Conservation (phyloP, 2,329 filamentous ascomycete species). For the Albifimbria verrucaria region DNA sequence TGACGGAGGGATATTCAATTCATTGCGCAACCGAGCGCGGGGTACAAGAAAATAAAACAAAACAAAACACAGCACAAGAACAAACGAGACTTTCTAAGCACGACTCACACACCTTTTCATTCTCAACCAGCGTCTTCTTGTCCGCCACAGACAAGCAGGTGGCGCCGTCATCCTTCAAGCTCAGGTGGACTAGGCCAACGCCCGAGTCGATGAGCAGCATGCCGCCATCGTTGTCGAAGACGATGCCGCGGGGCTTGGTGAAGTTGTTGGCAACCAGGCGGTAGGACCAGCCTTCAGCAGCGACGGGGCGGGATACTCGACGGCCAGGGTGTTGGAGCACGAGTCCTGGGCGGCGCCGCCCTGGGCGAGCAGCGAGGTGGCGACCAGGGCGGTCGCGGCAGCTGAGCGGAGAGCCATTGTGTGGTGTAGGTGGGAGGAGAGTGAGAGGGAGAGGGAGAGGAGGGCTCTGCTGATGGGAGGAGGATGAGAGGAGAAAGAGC, state of each 20-base stretch:
- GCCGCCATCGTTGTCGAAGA: conserved; percentile 42
- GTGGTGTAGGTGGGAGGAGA: not conserved
- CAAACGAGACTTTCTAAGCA: not conserved
- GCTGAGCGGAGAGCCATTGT: conserved; percentile 4
- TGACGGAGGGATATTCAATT: too few species aligned
- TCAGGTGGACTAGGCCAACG: conserved; percentile 37
- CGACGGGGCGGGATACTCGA: conserved; percentile 30
- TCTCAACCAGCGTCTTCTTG: conserved; percentile 32
- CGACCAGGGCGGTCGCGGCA: not conserved
- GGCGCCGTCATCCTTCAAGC: conserved; percentile 36
- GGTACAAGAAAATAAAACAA: not conserved
- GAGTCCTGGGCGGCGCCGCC: not conserved
- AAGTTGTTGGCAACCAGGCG: conserved; percentile 40
- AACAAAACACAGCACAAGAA: not conserved
- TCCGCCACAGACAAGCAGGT: conserved; percentile 37
- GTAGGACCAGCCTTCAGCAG: conserved; percentile 41
- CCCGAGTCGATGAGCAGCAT: conserved; percentile 43
- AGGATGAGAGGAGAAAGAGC: not conserved
- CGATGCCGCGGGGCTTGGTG: conserved; percentile 39
- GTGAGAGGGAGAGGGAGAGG: not conserved
- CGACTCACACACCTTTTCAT: conserved; percentile 29
- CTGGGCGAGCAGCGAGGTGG: not conserved
- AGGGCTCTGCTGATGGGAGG: not conserved
- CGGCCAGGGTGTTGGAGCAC: conserved; percentile 32
- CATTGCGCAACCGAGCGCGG: too few species aligned